Percentiles rank a stretch among this genome's conserved stretches.
phyloP scores from a whole-genome alignment of 306 rosid species.

The Lagenaria siceraria region DNA sequence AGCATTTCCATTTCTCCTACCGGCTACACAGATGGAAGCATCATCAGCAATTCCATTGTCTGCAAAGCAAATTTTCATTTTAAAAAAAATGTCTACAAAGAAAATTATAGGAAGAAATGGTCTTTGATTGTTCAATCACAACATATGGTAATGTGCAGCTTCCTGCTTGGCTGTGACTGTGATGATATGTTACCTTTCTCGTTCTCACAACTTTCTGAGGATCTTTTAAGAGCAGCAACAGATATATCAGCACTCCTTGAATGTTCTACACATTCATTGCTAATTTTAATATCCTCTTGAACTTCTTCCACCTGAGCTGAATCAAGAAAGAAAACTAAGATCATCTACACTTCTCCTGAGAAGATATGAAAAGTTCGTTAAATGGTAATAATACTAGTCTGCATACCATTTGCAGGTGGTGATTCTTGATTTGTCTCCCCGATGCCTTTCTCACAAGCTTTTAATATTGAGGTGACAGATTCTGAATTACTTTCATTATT shows the following conservation, averaged over 20 bases:
- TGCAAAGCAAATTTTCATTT: slow-evolving; percentile 7
- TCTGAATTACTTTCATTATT: slow-evolving; percentile 26
- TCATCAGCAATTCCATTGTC: slow-evolving; percentile 28
- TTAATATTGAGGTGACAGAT: slow-evolving; percentile 10
- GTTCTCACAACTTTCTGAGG: slow-evolving; percentile 39
- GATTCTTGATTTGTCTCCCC: slow-evolving; percentile 22
- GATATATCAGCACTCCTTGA: slow-evolving; percentile 31
- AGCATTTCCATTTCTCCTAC: slow-evolving; percentile 33
- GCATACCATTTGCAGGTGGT: slow-evolving; percentile 25
- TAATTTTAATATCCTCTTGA: slow-evolving; percentile 15
- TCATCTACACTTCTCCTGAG: neutral
- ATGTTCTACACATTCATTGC: slow-evolving; percentile 18
- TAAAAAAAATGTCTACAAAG: slow-evolving; percentile 19
- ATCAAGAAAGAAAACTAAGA: slow-evolving; percentile 19
- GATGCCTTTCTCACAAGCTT: slow-evolving; percentile 23
- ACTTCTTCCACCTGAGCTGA: slow-evolving; percentile 41
- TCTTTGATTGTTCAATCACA: neutral
- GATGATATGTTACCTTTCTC: slow-evolving; percentile 38
- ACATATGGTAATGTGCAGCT: neutral
- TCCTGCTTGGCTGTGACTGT: neutral
- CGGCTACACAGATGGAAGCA: slow-evolving; percentile 18
- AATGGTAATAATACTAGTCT: slow-evolving; percentile 26
- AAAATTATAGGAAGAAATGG: slow-evolving; percentile 1
- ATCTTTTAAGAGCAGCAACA: slow-evolving; percentile 53
- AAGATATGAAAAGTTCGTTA: neutral